phyloP scores from a whole-genome alignment of 768 basidiomycete genomes.

The Mrakia blollopis region DNA sequence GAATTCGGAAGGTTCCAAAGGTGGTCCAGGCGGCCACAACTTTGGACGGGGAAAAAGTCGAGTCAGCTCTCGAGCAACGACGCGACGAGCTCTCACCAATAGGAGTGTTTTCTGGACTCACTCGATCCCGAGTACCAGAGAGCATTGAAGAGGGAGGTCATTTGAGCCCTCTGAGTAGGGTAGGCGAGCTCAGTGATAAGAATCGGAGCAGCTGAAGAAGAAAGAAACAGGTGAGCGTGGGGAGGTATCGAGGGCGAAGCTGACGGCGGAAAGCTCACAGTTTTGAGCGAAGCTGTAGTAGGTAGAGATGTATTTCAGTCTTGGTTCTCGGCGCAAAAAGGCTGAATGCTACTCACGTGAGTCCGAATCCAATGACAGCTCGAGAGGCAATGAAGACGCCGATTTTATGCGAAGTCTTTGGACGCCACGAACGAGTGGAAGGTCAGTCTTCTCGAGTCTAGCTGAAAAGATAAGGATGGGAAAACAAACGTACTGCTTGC shows the following conservation, averaged over 20 bases:
- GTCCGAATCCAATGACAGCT: constrained; percentile 61
- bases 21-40: constrained; percentile 78
- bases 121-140: constrained; percentile 75
- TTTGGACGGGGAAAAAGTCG: neutral
- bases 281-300: constrained; percentile 46
- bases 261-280: neutral
- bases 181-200: constrained; percentile 79
- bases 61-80: neutral
- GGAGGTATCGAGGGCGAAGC: too few relatives aligned
- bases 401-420: constrained; percentile 58
- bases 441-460: neutral
- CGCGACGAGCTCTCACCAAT: neutral
- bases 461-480: neutral
- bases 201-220: constrained; percentile 68
- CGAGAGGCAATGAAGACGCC: constrained; percentile 78
- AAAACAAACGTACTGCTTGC: constrained; percentile 49
- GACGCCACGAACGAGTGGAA: too few relatives aligned
- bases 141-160: constrained; percentile 75
- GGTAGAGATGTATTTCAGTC: too few relatives aligned
- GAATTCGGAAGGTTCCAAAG: constrained; percentile 70
- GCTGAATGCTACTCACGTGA: constrained; percentile 50
- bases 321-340: too few relatives aligned
- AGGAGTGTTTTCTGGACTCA: too few relatives aligned
- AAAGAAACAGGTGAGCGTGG: constrained; percentile 35
- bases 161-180: constrained; percentile 69